Evolutionary conservation across 176 grass and related monocot species (phyloP), one percentile per base, ranked within the genome.

Genomic region (Hsuehochloa calcarea): DNA sequence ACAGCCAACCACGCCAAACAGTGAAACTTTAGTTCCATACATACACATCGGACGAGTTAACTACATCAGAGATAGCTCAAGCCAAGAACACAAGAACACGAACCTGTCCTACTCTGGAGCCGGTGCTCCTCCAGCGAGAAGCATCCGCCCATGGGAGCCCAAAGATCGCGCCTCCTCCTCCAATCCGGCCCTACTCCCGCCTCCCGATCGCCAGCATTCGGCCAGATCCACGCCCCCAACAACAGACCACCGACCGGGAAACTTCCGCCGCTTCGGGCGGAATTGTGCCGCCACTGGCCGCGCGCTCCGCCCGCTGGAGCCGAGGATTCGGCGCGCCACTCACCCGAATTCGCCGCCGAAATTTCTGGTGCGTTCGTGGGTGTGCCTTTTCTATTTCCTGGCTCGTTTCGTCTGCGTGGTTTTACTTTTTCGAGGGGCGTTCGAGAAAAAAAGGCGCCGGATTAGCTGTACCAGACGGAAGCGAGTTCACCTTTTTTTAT

Each of bases 121-220:
- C 86, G 81, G 74, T 80, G 91, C 89, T 94, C 94, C 85, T 94
- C 92, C 75, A 90, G 87, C 68, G 94, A 97, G 82, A 97, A 88
- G 92, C 94, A 97, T 23, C 87, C 88, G 65, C 94, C 94, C 94
- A 97, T 97, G 82, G 84, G 74, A 88, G 67, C 35, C 38, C 74
- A 68, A 78, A 85, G 77, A 89, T 84, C 88, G 64, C 79, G n/a
- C 50, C 80, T 85, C 68, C 12, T 72, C 45, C 84, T 78, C 78
- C 61, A 80, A 78, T 82, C 83, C 50, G 41, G 38, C 40, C 65
- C 63, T 80, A 88, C 29, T 71, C 71, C 68, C 65, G 10, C 38
- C 79, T 29, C 60, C 61, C 29, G 86, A 92, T 92, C 83, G 73
- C 73, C 58, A 9, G 6, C 14, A 72, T 63, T 74, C 72, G 65